Evolutionary conservation across 2,329 filamentous ascomycete species (phyloP), one percentile per base, ranked within the genome.

Genomic region (Fusarium nematophilum): DNA sequence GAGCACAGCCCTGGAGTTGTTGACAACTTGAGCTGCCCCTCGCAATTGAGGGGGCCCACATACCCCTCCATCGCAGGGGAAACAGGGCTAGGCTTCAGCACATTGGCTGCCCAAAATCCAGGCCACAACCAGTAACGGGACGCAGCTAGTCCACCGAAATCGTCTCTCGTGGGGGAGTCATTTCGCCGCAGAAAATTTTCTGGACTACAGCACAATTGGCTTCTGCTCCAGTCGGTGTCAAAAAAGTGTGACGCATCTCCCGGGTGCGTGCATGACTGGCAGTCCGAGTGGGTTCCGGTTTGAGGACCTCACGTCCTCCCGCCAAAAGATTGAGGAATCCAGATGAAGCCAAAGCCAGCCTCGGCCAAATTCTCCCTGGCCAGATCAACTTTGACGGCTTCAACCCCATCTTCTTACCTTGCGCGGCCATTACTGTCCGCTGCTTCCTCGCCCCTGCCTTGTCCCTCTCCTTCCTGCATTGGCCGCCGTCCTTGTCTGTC

Each of bases 281-380:
- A 49, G 60, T 38, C 33, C 15, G 42, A 17, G 65, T 66, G 60
- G 58, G 60, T 60, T 65, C 50, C 52, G 36, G 30, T 59, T 33
- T 18, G 45, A 62, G 58, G 56, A 43, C 56, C 47, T 67, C 57
- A 44, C 59, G 48, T 60, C 50, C 45, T 59, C 43, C 44, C 55
- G 61, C 53, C 53, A 60, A 61, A 45, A 44, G 25, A 43, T 57
- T 45, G 58, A 49, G 65, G 58, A 62, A 39, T n/a, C n/a, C n/a
- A n/a, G n/a, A 70, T 70, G 67, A 70, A 63, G 57, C 52, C 56
- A 62, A 63, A 54, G 51, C 26, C 48, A 63, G 48, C 57, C 40
- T 54, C 56, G 54, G 57, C 64, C 59, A 70, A 67, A 63, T 54
- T 67, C 34, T 46, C 53, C 51, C 57, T 57, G 65, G 64, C 56